Percentiles rank a stretch among this genome's conserved stretches.
Conservation (phyloP, 768 basidiomycete genomes). For the Rhodotorula sphaerocarpa region DNA sequence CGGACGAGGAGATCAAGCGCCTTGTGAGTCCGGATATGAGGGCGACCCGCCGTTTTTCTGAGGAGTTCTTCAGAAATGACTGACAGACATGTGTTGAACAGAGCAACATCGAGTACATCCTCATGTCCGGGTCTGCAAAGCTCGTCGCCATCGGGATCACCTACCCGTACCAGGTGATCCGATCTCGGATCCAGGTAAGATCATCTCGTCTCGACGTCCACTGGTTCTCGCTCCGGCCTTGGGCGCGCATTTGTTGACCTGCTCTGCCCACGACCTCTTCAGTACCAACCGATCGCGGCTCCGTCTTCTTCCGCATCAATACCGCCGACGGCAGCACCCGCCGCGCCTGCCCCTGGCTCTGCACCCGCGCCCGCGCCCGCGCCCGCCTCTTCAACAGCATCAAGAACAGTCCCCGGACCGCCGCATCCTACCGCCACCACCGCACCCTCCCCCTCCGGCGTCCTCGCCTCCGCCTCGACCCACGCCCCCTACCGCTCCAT, state of each 20-base stretch:
- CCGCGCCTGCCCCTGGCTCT: no score
- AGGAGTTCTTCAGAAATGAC: no score
- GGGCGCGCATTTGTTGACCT: no score
- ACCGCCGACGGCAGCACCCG: no score
- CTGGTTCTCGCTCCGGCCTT: background rate
- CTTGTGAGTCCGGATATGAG: conserved; percentile 53
- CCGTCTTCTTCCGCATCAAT: background rate
- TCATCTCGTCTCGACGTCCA: background rate
- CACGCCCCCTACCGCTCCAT: conserved; percentile 64
- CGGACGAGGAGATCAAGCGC: conserved; percentile 70
- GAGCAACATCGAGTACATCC: conserved; percentile 83
- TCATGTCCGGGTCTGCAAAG: conserved; percentile 88
- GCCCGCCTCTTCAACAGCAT: no score
- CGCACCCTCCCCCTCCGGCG: background rate
- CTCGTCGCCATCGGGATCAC: conserved; percentile 71
- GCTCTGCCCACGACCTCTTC: background rate
- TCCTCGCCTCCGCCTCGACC: background rate
- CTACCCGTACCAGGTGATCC: conserved; percentile 95
- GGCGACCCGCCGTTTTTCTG: background rate
- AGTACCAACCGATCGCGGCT: conserved; percentile 26
- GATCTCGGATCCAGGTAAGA: conserved; percentile 81
- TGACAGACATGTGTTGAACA: conserved; percentile 44
- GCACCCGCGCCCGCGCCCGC: no score
- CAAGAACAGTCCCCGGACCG: no score
- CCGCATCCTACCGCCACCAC: background rate